These are phyloP conservation scores for Barnettozyma siamensis DNA, from an alignment of 805 yeast species.

Conservation along the genomic window DNA sequence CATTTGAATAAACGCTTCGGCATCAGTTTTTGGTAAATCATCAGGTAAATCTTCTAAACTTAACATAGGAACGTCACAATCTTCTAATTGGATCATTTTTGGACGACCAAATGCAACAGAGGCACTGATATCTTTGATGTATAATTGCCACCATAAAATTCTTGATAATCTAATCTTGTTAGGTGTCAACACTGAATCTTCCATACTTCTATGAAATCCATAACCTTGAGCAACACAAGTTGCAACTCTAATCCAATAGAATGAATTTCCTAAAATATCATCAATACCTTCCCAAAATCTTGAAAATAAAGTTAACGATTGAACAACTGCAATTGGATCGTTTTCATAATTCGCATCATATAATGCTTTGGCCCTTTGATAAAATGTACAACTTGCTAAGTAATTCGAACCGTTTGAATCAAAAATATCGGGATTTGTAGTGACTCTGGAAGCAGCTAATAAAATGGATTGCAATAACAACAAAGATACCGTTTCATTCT, in stretches of 20 bases:
- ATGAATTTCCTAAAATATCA: slow-evolving; percentile 58
- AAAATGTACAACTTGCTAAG: slow-evolving; percentile 52
- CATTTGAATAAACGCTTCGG: slow-evolving; percentile 53
- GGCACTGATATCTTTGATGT: slow-evolving; percentile 62
- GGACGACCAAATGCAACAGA: slow-evolving; percentile 77
- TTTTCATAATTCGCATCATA: slow-evolving; percentile 65
- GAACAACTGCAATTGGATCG: slow-evolving; percentile 57
- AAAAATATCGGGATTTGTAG: slow-evolving; percentile 44
- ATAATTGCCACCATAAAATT: slow-evolving; percentile 74
- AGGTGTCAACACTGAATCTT: slow-evolving; percentile 31
- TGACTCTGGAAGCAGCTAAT: slow-evolving; percentile 61
- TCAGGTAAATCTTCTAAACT: slow-evolving; percentile 59
- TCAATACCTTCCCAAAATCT: slow-evolving; percentile 74
- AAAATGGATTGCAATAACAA: slow-evolving; percentile 63
- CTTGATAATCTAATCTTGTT: slow-evolving; percentile 48
- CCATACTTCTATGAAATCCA: slow-evolving; percentile 63
- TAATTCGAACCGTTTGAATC: slow-evolving; percentile 43
- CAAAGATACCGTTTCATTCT: slow-evolving; percentile 51
- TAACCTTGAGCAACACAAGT: slow-evolving; percentile 66
- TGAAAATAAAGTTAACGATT: slow-evolving; percentile 56
- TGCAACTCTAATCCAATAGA: slow-evolving; percentile 67
- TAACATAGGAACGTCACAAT: slow-evolving; percentile 73
- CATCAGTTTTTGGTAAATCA: slow-evolving; percentile 43
- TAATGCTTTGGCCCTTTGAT: slow-evolving; percentile 67
- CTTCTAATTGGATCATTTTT: slow-evolving; percentile 57